Conservation (phyloP, 164 flowering plant species). For the Brasenia schreberi region DNA sequence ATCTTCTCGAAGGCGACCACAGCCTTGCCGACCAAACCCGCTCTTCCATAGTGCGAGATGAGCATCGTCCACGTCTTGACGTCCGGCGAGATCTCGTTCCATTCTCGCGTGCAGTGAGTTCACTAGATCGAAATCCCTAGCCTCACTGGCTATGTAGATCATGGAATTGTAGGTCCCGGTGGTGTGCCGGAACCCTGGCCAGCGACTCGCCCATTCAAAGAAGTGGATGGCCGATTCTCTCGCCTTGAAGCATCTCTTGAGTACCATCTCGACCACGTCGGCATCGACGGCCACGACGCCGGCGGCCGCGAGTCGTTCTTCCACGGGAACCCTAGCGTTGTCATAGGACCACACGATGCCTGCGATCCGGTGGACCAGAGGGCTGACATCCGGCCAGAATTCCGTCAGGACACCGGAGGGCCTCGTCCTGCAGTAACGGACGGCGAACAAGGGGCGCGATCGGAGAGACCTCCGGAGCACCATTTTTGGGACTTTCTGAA, state of each 20-base stretch:
- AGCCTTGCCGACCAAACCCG: conserved; percentile 40
- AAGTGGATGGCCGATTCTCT: conserved; percentile 55
- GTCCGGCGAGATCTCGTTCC: conserved; percentile 42
- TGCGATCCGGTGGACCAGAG: conserved; percentile 44
- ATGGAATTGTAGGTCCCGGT: conserved; percentile 52
- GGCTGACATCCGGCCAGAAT: conserved; percentile 33
- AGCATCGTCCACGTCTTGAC: conserved; percentile 75
- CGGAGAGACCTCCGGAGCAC: background rate
- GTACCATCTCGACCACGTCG: conserved; percentile 57
- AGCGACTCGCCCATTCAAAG: conserved; percentile 54
- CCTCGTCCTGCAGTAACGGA: background rate
- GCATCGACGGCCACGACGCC: conserved; percentile 22
- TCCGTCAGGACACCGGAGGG: background rate
- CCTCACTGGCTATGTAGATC: conserved; percentile 61
- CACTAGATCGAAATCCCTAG: conserved; percentile 39
- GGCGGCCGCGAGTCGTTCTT: conserved; percentile 32
- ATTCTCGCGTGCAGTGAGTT: conserved; percentile 45
- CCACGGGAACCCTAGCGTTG: conserved; percentile 28
- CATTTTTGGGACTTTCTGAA: background rate
- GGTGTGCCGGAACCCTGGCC: conserved; percentile 37
- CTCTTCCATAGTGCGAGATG: conserved; percentile 44
- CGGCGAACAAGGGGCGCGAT: background rate
- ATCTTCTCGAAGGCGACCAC: conserved; percentile 46
- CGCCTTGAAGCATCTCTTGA: conserved; percentile 73
- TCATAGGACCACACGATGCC: conserved; percentile 33